These are phyloP conservation scores for Chondrus crispus DNA, from an alignment of 23 red algal species.

Conservation along the genomic window DNA sequence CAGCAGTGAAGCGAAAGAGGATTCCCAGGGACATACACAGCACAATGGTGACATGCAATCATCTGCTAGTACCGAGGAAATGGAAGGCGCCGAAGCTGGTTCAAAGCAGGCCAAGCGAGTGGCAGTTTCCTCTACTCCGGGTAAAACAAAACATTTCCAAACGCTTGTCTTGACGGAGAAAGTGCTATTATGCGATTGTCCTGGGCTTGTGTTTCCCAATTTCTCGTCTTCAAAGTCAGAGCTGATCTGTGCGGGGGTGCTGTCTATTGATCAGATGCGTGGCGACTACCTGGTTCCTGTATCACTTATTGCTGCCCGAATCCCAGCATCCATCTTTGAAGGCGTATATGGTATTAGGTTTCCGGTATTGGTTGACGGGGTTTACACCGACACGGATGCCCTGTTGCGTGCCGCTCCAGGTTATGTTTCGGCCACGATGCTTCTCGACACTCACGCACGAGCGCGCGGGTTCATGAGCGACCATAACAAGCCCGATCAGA, in stretches of 20 bases:
- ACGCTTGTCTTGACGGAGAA: slow-evolving; percentile 58
- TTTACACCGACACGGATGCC: neutral
- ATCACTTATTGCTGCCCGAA: slow-evolving; percentile 55
- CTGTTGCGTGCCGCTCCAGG: neutral
- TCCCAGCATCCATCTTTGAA: slow-evolving; percentile 55
- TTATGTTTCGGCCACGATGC: slow-evolving; percentile 31
- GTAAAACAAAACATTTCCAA: slow-evolving; percentile 99
- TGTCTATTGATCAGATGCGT: slow-evolving; percentile 89
- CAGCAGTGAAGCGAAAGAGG: neutral
- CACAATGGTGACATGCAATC: neutral
- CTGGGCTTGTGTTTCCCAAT: slow-evolving; percentile 97
- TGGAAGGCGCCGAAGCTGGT: neutral
- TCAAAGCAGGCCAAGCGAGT: slow-evolving; percentile 53
- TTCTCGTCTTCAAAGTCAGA: slow-evolving; percentile 80
- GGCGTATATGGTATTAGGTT: slow-evolving; percentile 75
- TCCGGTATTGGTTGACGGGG: neutral
- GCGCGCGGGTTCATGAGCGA: slow-evolving; percentile 87
- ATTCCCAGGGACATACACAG: neutral
- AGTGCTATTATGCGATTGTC: slow-evolving; percentile 90
- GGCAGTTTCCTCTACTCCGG: slow-evolving; percentile 86
- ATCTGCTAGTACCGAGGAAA: neutral
- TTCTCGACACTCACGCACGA: slow-evolving; percentile 75
- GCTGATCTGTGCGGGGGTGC: slow-evolving; percentile 81
- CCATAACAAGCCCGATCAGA: slow-evolving; percentile 71
- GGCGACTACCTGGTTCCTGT: slow-evolving; percentile 58